Percentiles rank a stretch among this genome's conserved stretches.
These are phyloP conservation scores for Collybia sordida DNA, from an alignment of 768 basidiomycete genomes.

Conservation along the genomic window DNA sequence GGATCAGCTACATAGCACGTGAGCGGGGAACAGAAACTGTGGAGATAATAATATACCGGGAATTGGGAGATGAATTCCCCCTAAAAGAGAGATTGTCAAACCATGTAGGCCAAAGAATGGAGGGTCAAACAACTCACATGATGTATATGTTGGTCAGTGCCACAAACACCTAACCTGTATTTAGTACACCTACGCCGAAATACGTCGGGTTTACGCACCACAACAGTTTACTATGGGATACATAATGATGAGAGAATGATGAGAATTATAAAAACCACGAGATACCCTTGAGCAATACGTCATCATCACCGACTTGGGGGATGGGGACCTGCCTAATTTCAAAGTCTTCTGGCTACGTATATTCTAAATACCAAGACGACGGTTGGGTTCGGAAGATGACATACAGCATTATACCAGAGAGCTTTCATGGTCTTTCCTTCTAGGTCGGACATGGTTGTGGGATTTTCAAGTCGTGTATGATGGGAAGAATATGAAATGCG, in stretches of 20 bases:
- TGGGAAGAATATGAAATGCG: not conserved
- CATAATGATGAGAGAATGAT: conserved; percentile 4
- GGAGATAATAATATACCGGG: conserved; percentile 31
- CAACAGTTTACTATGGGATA: conserved; percentile 37
- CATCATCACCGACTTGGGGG: conserved; percentile 63
- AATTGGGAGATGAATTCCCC: conserved; percentile 67
- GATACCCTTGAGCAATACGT: conserved; percentile 70
- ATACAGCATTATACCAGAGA: conserved; percentile 60
- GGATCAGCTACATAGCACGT: conserved; percentile 49
- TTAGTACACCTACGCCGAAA: not conserved
- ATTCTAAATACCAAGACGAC: conserved; percentile 12
- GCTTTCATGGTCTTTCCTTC: conserved; percentile 57
- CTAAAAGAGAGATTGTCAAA: conserved; percentile 6
- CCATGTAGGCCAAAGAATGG: not conserved
- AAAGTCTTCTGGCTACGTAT: conserved; percentile 58
- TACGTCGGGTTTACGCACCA: conserved; percentile 25
- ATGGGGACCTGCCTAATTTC: conserved; percentile 67
- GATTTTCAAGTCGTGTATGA: not conserved
- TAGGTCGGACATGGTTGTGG: conserved; percentile 39
- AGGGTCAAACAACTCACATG: conserved; percentile 33
- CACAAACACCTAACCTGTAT: conserved; percentile 43
- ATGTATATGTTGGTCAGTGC: conserved; percentile 66
- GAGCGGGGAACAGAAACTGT: not conserved
- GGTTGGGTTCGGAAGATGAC: conserved; percentile 9
- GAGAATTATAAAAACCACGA: not conserved